Evolutionary conservation across 2,329 filamentous ascomycete genomes (phyloP).

Genomic region (Fusarium sp.): DNA sequence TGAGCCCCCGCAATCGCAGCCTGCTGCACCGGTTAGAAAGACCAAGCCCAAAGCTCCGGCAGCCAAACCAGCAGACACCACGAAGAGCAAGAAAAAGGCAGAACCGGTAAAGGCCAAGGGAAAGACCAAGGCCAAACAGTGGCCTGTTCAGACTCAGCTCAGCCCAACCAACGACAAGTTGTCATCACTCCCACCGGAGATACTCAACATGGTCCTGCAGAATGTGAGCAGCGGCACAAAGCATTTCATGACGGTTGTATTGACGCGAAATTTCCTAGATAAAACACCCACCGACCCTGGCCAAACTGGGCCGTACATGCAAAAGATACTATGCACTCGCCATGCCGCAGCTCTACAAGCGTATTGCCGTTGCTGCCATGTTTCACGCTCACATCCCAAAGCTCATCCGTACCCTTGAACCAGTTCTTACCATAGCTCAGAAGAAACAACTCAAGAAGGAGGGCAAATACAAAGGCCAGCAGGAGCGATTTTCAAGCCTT

Average conservation of each 20-base stretch:
- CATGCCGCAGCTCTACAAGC: slow-evolving; percentile 33
- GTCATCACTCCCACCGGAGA: slow-evolving; percentile 28
- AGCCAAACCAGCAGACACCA: not conserved
- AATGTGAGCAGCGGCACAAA: slow-evolving; percentile 3
- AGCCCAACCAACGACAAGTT: not conserved
- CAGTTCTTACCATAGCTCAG: slow-evolving; percentile 30
- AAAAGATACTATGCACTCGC: slow-evolving; percentile 35
- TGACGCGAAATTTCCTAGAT: slow-evolving; percentile 1
- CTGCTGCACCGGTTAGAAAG: not conserved
- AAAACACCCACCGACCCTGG: slow-evolving; percentile 8
- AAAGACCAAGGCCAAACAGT: not conserved
- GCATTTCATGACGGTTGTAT: not conserved
- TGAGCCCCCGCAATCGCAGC: not conserved
- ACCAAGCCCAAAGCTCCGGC: slow-evolving; percentile 22
- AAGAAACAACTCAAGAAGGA: slow-evolving; percentile 36
- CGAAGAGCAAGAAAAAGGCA: not conserved
- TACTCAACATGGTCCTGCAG: slow-evolving; percentile 32
- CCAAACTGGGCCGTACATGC: slow-evolving; percentile 31
- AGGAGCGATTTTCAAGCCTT: slow-evolving; percentile 20
- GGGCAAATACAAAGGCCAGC: slow-evolving; percentile 37
- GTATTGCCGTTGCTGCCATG: slow-evolving; percentile 10
- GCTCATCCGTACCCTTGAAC: slow-evolving; percentile 39
- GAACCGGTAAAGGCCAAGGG: not conserved
- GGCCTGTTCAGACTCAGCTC: not conserved
- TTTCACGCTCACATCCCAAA: slow-evolving; percentile 37